Evolutionary conservation across 352 stramenopile species (phyloP).

Genomic region (Bremia lactucae): DNA sequence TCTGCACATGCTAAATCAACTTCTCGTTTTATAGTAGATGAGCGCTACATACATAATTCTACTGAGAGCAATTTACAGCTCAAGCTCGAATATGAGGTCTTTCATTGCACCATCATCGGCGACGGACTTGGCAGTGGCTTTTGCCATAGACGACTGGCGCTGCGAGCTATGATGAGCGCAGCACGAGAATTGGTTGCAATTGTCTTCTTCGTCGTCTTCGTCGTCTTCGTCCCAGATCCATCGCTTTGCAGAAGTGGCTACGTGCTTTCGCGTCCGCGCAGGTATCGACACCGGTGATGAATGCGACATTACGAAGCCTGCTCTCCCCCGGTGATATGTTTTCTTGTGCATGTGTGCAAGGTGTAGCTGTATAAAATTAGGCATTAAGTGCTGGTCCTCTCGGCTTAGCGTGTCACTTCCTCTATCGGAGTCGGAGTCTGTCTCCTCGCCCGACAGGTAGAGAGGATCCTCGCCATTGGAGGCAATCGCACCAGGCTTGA

Average conservation of each 20-base stretch:
- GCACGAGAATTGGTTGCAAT: conserved; percentile 30
- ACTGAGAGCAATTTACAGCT: conserved; percentile 34
- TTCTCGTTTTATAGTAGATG: conserved; percentile 29
- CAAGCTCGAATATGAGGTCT: conserved; percentile 62
- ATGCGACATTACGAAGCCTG: conserved; percentile 1
- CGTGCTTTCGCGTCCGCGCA: conserved; percentile 25
- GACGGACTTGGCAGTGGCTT: not conserved
- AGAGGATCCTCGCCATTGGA: conserved; percentile 23
- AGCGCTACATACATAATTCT: conserved; percentile 29
- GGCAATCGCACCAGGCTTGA: conserved; percentile 4
- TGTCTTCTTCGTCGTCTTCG: conserved; percentile 26
- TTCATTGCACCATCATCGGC: conserved; percentile 4
- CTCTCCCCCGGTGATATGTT: not conserved
- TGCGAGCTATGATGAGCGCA: conserved; percentile 22
- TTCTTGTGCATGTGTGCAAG: conserved; percentile 9
- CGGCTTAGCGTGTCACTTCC: conserved; percentile 32
- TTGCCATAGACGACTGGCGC: not conserved
- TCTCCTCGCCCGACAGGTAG: conserved; percentile 51
- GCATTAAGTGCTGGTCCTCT: conserved; percentile 39
- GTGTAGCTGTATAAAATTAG: conserved; percentile 29
- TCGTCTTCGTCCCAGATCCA: conserved; percentile 35
- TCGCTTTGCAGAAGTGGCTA: conserved; percentile 25
- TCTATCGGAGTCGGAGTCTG: conserved; percentile 54
- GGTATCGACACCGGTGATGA: conserved; percentile 33
- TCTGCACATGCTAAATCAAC: conserved; percentile 14